These are phyloP conservation scores for Rhodotorula taiwanensis DNA, from an alignment of 768 basidiomycete genomes.

Conservation along the genomic window DNA sequence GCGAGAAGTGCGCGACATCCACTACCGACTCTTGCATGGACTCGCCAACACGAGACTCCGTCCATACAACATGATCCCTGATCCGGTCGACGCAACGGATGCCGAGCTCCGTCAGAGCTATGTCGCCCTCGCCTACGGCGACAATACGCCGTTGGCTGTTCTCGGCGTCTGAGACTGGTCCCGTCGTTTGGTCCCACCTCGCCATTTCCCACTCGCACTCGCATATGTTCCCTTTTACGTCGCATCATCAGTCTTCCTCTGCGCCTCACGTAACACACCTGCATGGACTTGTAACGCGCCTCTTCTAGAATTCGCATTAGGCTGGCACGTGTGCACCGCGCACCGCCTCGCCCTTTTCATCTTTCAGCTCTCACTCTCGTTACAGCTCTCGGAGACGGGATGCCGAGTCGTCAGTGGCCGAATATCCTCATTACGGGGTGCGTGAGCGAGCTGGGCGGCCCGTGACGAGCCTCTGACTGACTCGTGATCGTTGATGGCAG, in stretches of 20 bases:
- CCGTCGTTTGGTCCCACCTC: too few species aligned
- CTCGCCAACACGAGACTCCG: slow-evolving; percentile 10
- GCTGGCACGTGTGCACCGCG: too few species aligned
- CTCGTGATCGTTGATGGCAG: neutral
- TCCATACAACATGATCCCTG: slow-evolving; percentile 16
- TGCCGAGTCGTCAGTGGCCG: slow-evolving; percentile 46
- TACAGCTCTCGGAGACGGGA: too few species aligned
- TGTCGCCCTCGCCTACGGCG: neutral
- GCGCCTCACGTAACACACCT: too few species aligned
- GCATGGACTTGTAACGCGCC: too few species aligned
- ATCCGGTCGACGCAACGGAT: neutral
- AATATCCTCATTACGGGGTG: slow-evolving; percentile 74
- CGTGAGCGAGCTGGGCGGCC: neutral
- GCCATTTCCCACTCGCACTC: too few species aligned
- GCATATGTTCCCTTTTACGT: too few species aligned
- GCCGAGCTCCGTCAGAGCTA: slow-evolving; percentile 2
- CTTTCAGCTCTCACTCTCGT: too few species aligned
- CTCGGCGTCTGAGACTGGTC: neutral
- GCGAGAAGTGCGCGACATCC: slow-evolving; percentile 14
- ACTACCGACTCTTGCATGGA: slow-evolving; percentile 19
- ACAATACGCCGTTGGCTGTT: neutral
- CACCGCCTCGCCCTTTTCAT: too few species aligned
- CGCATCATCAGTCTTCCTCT: too few species aligned
- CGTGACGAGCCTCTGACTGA: neutral
- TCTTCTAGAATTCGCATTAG: too few species aligned